Percentiles rank a stretch among this genome's conserved stretches.
These are phyloP conservation scores for Lachancea thermotolerans DNA, from an alignment of 805 yeast genomes.

Conservation along the genomic window DNA sequence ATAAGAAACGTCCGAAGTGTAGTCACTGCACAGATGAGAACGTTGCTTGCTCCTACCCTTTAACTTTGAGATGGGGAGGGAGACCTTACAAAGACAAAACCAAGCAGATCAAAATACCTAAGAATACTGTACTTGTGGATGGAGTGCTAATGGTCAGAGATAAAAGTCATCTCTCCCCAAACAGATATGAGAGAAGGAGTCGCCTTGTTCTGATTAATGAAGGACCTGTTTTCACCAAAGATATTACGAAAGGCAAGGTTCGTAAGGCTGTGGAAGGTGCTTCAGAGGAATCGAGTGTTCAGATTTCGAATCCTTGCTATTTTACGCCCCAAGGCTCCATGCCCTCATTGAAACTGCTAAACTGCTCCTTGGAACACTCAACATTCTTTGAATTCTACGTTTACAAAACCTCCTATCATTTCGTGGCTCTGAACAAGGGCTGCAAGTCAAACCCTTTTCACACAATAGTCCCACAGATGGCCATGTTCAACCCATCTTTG, in stretches of 20 bases:
- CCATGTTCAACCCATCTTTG: constrained; percentile 48
- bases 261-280: not conserved
- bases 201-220: not conserved
- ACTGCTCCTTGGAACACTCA: not conserved
- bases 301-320: too few species aligned
- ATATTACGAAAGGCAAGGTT: not conserved
- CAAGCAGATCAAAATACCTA: constrained; percentile 11
- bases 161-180: not conserved
- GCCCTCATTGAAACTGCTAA: not conserved
- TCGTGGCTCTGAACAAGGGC: constrained; percentile 45
- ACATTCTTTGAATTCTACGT: constrained; percentile 8
- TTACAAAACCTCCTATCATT: constrained; percentile 5
- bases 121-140: constrained; percentile 8
- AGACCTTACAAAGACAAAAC: constrained; percentile 14
- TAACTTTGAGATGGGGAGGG: constrained; percentile 10
- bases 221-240: not conserved
- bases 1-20: too few species aligned
- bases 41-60: too few species aligned
- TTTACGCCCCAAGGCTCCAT: not conserved
- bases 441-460: constrained; percentile 49
- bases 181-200: not conserved
- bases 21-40: too few species aligned
- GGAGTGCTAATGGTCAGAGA: constrained; percentile 10
- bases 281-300: not conserved
- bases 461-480: constrained; percentile 59